These are phyloP conservation scores for Talaromyces verruculosus DNA, from an alignment of 2,329 filamentous ascomycete species.

Conservation along the genomic window DNA sequence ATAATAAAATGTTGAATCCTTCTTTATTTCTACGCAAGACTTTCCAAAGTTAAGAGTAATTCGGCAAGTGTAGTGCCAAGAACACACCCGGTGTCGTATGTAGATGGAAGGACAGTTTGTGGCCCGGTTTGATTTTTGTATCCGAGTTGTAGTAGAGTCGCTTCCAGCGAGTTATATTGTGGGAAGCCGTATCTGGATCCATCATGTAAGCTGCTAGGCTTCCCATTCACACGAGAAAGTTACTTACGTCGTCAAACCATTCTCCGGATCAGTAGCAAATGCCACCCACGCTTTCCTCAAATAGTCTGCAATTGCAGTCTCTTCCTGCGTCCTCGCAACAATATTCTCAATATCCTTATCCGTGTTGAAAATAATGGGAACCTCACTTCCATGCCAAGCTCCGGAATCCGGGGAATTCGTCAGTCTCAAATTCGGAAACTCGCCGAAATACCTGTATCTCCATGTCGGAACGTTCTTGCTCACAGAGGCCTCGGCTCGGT, in stretches of 20 bases:
- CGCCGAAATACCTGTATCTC: constrained; percentile 18
- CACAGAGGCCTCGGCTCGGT: not conserved
- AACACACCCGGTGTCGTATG: constrained; percentile 13
- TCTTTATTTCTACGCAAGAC: not conserved
- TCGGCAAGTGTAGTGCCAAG: not conserved
- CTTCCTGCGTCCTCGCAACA: not conserved
- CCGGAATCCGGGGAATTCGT: constrained; percentile 12
- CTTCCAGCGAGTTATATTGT: not conserved
- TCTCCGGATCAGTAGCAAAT: constrained; percentile 15
- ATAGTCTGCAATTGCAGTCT: constrained; percentile 7
- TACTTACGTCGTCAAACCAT: constrained; percentile 9
- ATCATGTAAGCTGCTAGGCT: not conserved
- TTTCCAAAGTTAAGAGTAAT: not conserved
- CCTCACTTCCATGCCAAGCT: constrained; percentile 17
- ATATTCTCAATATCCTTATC: constrained; percentile 5
- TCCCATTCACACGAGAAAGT: not conserved
- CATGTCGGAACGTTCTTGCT: constrained; percentile 9
- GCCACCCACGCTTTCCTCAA: constrained; percentile 16
- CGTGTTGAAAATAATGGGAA: constrained; percentile 12
- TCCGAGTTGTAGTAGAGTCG: constrained; percentile 6
- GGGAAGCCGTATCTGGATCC: constrained; percentile 9
- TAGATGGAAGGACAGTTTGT: not conserved
- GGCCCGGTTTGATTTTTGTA: constrained; percentile 8
- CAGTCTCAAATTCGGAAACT: constrained; percentile 13
- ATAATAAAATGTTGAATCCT: not conserved